Evolutionary conservation across 371 early-diverging fungal species (phyloP).

Genomic region (Mortierella sp.): DNA sequence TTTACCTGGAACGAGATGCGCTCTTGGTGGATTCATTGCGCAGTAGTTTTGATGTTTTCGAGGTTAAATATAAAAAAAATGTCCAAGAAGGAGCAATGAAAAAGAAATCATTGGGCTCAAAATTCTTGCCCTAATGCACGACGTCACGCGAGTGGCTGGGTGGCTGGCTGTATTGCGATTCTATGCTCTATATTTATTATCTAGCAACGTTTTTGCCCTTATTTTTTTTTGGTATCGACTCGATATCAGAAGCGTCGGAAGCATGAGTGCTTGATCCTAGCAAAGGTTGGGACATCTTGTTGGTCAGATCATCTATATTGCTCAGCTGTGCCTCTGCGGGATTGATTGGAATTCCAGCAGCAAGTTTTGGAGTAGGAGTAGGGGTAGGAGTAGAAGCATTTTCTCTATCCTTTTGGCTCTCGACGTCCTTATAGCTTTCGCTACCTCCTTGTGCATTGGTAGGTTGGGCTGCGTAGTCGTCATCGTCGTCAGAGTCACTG

Average conservation of each 20-base stretch:
- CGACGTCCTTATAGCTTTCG: not conserved
- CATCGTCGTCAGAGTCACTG: constrained; percentile 4
- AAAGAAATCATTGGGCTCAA: too few relatives aligned
- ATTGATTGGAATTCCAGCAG: not conserved
- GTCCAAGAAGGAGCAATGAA: not conserved
- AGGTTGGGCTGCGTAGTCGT: not conserved
- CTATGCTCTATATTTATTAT: too few relatives aligned
- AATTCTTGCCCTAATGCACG: too few relatives aligned
- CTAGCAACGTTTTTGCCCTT: too few relatives aligned
- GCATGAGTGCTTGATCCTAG: not conserved
- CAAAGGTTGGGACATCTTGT: not conserved
- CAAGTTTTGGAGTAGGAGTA: not conserved
- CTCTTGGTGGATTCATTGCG: constrained; percentile 36
- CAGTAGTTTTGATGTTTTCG: not conserved
- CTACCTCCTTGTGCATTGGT: not conserved
- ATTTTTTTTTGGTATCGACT: too few relatives aligned
- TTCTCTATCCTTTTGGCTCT: too few relatives aligned
- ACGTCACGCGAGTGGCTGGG: too few relatives aligned
- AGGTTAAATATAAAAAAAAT: too few relatives aligned
- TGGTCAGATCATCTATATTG: not conserved
- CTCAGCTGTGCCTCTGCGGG: too few relatives aligned
- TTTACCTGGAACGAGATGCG: constrained; percentile 42
- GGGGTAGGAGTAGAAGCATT: not conserved
- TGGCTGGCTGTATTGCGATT: too few relatives aligned
- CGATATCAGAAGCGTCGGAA: too few relatives aligned